Evolutionary conservation across 768 basidiomycete species (phyloP).

Genomic region (Pleurotus citrinopileatus): DNA sequence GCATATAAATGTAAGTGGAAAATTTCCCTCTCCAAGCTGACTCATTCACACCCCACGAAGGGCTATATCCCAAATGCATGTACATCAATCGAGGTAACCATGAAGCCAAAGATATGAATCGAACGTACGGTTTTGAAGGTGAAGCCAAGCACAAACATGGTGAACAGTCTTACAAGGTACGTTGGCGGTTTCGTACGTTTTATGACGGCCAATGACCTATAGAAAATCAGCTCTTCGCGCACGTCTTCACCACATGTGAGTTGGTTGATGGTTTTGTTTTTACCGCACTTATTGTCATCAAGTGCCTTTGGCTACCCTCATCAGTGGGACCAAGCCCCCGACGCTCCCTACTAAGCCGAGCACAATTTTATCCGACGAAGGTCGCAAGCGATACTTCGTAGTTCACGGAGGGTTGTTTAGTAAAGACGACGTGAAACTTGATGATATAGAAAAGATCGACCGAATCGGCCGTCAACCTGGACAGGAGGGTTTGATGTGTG

Average conservation of each 20-base stretch:
- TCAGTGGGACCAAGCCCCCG: slow-evolving; percentile 69
- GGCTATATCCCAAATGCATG: slow-evolving; percentile 89
- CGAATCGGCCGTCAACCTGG: slow-evolving; percentile 91
- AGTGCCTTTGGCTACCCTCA: slow-evolving; percentile 90
- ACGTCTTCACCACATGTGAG: slow-evolving; percentile 89
- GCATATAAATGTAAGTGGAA: slow-evolving; percentile 93
- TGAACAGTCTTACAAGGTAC: slow-evolving; percentile 89
- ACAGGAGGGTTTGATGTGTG: slow-evolving; percentile 93
- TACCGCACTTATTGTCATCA: slow-evolving; percentile 8
- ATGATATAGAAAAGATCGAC: slow-evolving; percentile 86
- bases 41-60: slow-evolving; percentile 33
- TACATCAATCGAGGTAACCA: slow-evolving; percentile 97
- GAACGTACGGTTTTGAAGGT: slow-evolving; percentile 90
- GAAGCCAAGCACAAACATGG: slow-evolving; percentile 97
- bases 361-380: slow-evolving; percentile 79
- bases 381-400: slow-evolving; percentile 86
- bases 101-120: slow-evolving; percentile 97
- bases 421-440: slow-evolving; percentile 90
- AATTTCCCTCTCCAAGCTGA: not conserved
- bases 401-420: slow-evolving; percentile 97
- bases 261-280: slow-evolving; percentile 13
- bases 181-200: not conserved
- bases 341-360: slow-evolving; percentile 32
- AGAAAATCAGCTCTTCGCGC: slow-evolving; percentile 74
- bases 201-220: slow-evolving; percentile 2